Evolutionary conservation across 352 stramenopile genomes (phyloP), one percentile per base, ranked within the genome.

Genomic region (Elongisporangium anandrum): DNA sequence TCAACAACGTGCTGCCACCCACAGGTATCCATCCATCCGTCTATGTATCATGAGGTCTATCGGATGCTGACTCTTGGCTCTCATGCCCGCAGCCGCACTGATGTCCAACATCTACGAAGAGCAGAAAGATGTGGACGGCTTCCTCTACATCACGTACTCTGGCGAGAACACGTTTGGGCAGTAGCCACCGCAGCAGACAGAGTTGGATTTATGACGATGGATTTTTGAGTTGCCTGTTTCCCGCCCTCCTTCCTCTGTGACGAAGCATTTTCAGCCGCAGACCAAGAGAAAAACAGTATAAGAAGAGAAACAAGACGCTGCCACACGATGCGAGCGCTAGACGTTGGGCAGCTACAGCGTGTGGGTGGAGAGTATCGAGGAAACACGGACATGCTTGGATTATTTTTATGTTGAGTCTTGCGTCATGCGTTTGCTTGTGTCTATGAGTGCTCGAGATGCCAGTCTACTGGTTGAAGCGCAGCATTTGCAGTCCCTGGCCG

Each of bases 81-180:
- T n/a, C 62, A 47, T 15, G 38, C 39, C 2, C 29, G 10, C 56
- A 94, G 87, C 95, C 49, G 92, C 96, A n/a, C 77, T 99, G 21
- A 99, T 99, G 96, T 98, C 95, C 50, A 98, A 98, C 71, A 98
- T 99, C 62, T 99, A 99, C 75, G 97, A 99, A 85, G 94, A 99
- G 71, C 94, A 99, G 72, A 99, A 99, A 79, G 97, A 99, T 72
- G 94, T 98, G 64, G 93, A 97, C 52, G 97, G 97, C 26, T 99
- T 99, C 67, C 87, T 99, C 58, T 99, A 99, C 81, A 98, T 99
- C 77, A 98, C 97, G 66, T 99, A 99, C 85, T 98, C 91, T 70
- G 97, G 96, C 64, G 97, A 99, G 80, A 99, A 98, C 69, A 99
- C 97, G 50, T 99, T 99, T 80, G 97, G 97, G 56, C 73, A 90